Evolutionary conservation across 495 filamentous ascomycete species (phyloP).

Genomic region (Neurospora africana): DNA sequence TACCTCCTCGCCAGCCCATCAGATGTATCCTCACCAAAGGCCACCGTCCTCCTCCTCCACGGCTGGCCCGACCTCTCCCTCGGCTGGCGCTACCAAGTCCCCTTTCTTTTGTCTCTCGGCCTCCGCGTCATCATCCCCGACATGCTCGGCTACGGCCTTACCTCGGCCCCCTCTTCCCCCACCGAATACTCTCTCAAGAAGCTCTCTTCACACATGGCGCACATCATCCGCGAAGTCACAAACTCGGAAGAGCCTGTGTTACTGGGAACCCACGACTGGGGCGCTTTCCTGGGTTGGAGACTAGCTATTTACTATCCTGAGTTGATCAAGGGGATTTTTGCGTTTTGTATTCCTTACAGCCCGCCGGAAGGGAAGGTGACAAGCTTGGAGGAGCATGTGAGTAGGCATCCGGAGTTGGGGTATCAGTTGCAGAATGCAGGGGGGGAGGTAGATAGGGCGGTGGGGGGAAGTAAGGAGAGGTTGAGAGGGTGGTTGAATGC

Average conservation of each 20-base stretch:
- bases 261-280: neutral
- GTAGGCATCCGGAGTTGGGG: neutral
- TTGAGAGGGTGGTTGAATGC: neutral
- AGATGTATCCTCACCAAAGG: neutral
- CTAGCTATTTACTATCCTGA: neutral
- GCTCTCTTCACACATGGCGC: conserved; percentile 26
- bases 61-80: conserved; percentile 49
- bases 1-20: neutral
- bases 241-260: neutral
- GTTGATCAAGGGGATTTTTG: neutral
- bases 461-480: neutral
- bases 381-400: neutral
- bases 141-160: conserved; percentile 61
- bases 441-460: neutral
- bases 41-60: neutral
- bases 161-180: conserved; percentile 41
- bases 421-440: neutral
- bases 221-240: neutral
- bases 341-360: neutral
- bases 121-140: conserved; percentile 40
- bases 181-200: conserved; percentile 53
- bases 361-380: neutral
- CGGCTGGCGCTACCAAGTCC: conserved; percentile 77
- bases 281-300: neutral
- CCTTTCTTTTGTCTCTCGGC: conserved; percentile 50